Base-by-base conservation (phyloP, 2,329 filamentous ascomycete species). In the Neophaeococcomyces aloes region DNA sequence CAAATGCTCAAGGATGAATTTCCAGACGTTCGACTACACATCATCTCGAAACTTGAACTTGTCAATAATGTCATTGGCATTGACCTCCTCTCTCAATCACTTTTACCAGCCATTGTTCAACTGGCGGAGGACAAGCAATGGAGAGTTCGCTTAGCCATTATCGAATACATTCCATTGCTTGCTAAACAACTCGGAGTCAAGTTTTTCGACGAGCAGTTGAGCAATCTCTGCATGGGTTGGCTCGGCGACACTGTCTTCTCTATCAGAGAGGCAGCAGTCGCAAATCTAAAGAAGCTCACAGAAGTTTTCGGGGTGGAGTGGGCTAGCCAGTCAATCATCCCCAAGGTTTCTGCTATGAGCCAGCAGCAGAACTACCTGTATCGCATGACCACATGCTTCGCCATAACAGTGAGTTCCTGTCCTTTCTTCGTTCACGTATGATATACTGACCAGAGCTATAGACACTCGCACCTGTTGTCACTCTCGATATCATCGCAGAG, bases 1-100 rank as follows among this genome's bases (percentile, higher is more conserved):
- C 86, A 94, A 64, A 98, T 98, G 91, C 80, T 98, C 57, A 98
- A 96, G 75, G 91, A 98, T 59, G 91, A 98, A 61, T 96, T 95
- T 65, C 91, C 91, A 17, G 91, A 98, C 62, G 91, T 98, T 40
- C 83, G 91, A 50, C 79, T 98, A 47, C 94, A 98, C 68, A 98
- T 98, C 64, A 98, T 98, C 60, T 96, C 91, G n/a, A 98, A 98
- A 68, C 79, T 98, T 44, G 93, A 98, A 69, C 78, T 93, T 51
- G 91, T 98, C 52, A 98, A 98, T 69, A 86, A 95, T 68, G 91
- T 98, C 48, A 98, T 98, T 61, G 91, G 91, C 50, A 98, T 98
- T 64, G 91, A 98, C 49, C 78, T 94, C 14, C 80, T 98, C 38
- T 95, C 91, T 36, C 88, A 96, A 64, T 95, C 89, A 18, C 81